Percentiles rank a stretch among this genome's conserved stretches.
Evolutionary conservation across 345 rosid species (phyloP).

Genomic region (Pistacia vera): DNA sequence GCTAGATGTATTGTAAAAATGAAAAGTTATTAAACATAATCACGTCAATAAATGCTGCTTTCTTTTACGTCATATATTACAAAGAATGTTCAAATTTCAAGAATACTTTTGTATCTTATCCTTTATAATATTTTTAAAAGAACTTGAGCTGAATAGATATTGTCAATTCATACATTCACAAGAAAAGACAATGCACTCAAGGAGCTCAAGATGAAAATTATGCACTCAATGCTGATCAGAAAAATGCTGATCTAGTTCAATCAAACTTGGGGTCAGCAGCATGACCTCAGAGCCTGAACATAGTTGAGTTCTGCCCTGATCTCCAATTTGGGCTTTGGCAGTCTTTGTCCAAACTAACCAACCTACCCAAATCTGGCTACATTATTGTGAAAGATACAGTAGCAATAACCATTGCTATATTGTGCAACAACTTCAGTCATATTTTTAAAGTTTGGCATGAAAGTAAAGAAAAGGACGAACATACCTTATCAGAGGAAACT

Average conservation of each 20-base stretch:
- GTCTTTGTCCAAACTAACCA: not conserved
- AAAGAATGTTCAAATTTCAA: not conserved
- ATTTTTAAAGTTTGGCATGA: not conserved
- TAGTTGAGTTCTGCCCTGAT: not conserved
- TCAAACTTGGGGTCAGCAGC: slow-evolving; percentile 9
- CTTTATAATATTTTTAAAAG: not conserved
- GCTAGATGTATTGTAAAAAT: not conserved
- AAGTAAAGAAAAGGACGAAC: slow-evolving; percentile 8
- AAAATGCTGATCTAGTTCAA: not conserved
- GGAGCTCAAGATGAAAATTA: not conserved
- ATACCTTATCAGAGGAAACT: slow-evolving; percentile 77
- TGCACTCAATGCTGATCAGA: not conserved
- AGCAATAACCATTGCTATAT: not conserved
- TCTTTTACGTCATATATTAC: not conserved
- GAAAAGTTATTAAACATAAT: not conserved
- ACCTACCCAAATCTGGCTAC: not conserved
- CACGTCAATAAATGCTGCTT: not conserved
- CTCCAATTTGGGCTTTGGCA: not conserved
- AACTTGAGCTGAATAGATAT: not conserved
- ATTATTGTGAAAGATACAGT: not conserved
- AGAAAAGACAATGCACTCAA: not conserved
- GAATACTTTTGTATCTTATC: not conserved
- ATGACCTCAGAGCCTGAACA: slow-evolving; percentile 2
- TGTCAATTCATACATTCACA: not conserved
- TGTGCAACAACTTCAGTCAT: not conserved